A percentile compares a stretch with the other conserved stretches of the same genome.
These are phyloP conservation scores for Globisporangium paroecandrum DNA, from an alignment of 352 stramenopile genomes.

Conservation along the genomic window DNA sequence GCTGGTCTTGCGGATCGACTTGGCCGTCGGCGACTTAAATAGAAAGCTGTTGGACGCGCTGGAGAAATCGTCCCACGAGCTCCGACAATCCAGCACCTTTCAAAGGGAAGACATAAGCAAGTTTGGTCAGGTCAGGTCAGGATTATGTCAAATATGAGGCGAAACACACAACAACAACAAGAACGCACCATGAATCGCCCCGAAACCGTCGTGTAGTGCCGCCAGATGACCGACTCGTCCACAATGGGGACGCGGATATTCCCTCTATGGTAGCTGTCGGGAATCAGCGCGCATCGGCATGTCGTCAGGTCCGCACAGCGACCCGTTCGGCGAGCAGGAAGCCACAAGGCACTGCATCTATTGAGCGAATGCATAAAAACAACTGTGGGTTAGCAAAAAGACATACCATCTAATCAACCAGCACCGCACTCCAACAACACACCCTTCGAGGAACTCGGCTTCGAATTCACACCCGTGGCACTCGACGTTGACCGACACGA, in stretches of 20 bases:
- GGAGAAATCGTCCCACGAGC: conserved; percentile 15
- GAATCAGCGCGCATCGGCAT: conserved; percentile 68
- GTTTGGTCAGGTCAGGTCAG: neutral
- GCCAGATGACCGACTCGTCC: conserved; percentile 74
- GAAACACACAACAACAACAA: neutral
- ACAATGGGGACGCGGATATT: conserved; percentile 65
- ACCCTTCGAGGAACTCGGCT: conserved; percentile 69
- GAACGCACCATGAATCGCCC: conserved; percentile 65
- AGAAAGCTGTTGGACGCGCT: conserved; percentile 17
- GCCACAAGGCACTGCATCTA: conserved; percentile 58
- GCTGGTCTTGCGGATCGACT: conserved; percentile 29
- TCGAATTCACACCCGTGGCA: conserved; percentile 74
- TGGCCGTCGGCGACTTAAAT: conserved; percentile 23
- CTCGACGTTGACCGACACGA: conserved; percentile 57
- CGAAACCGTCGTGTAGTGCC: conserved; percentile 61
- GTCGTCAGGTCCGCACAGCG: conserved; percentile 46
- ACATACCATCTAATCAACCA: neutral
- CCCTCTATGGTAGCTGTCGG: conserved; percentile 68
- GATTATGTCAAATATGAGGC: neutral
- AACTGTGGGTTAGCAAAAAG: neutral
- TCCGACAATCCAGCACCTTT: conserved; percentile 31
- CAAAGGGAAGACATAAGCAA: neutral
- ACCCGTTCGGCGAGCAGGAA: conserved; percentile 55
- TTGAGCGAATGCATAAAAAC: neutral
- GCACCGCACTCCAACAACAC: conserved; percentile 9